Base-by-base conservation (phyloP, 768 basidiomycete genomes). In the Rhizopogon rudus region DNA sequence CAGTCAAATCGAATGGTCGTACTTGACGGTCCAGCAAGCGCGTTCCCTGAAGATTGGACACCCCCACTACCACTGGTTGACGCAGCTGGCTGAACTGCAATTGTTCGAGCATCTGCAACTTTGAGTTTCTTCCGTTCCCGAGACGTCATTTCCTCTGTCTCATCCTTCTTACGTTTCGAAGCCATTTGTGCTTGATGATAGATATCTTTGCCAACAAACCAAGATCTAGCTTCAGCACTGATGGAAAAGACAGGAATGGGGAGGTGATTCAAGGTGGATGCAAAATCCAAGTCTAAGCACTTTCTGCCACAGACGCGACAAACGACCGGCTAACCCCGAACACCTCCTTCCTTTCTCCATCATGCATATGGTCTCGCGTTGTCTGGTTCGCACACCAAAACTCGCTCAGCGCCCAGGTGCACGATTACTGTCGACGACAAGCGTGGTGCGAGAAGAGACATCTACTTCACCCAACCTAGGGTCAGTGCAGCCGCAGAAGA, bases 51-150 rank as follows among this genome's bases (percentile, higher is more conserved):
- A n/a, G 58, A 48, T n/a, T 48, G 44, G 5, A n/a, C 51, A 29
- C 40, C 40, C 16, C 55, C 54, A 22, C 55, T 54, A 14, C 60
- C 56, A 45, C 58, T 57, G 0, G 45, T 44, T 14, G 61, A 7
- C 0, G 61, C 40, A 33, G 54, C 48, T 35, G 73, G 53, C 62
- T 92, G 87, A 1, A 90, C 81, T 3, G 80, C 73, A 55, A 92
- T 91, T 3, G 81, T 81, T 10, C 89, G 81, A 9, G 88, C 87
- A 50, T 70, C 73, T 14, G 74, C 72, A 14, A 88, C 71, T 65
- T 84, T 90, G 45, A 77, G 71, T 66, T 86, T 91, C 74, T 93
- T 92, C 66, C 78, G 82, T 55, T 86, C 82, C 45, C 82, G 69
- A 2, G 73, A 69, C 10, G 62, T 66, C 12, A 65, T 53, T 48